A percentile compares a stretch with the other conserved stretches of the same genome.
Conservation (phyloP, 1,284 basidiomycete genomes). For the Irpex lacteus region DNA sequence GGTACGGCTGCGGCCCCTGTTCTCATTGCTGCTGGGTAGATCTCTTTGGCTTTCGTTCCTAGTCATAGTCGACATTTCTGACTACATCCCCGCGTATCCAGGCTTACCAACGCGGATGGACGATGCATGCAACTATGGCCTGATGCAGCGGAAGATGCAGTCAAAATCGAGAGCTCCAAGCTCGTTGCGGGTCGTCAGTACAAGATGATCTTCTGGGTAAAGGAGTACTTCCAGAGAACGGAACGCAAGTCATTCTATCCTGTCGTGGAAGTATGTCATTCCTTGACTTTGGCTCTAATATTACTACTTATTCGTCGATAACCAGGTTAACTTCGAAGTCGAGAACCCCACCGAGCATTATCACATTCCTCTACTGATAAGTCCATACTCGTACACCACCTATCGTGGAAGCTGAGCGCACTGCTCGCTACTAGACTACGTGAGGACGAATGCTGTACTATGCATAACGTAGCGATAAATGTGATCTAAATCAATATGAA, state of each 20-base stretch:
- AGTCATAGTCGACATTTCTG: background rate
- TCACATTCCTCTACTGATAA: conserved; percentile 89
- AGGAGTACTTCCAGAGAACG: conserved; percentile 72
- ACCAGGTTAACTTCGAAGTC: conserved; percentile 74
- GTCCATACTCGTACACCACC: conserved; percentile 90
- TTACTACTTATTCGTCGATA: background rate
- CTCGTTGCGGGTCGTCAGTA: conserved; percentile 60
- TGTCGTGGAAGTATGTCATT: conserved; percentile 69
- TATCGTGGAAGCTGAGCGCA: conserved; percentile 70
- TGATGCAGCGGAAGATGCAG: conserved; percentile 31
- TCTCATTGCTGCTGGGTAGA: conserved; percentile 61
- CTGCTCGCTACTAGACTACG: conserved; percentile 27
- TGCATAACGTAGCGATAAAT: background rate
- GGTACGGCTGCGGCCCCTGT: conserved; percentile 41
- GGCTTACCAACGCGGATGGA: conserved; percentile 79
- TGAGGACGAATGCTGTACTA: background rate
- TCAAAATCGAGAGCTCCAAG: conserved; percentile 33
- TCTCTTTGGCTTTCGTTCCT: conserved; percentile 4
- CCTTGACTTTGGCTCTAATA: background rate
- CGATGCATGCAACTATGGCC: conserved; percentile 73
- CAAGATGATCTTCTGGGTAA: conserved; percentile 84
- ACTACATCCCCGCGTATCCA: conserved; percentile 27
- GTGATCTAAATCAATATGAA: background rate
- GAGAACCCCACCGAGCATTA: conserved; percentile 76
- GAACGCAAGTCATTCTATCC: conserved; percentile 81